phyloP scores from a whole-genome alignment of 306 rosid genomes.

The Arachis stenosperma region DNA sequence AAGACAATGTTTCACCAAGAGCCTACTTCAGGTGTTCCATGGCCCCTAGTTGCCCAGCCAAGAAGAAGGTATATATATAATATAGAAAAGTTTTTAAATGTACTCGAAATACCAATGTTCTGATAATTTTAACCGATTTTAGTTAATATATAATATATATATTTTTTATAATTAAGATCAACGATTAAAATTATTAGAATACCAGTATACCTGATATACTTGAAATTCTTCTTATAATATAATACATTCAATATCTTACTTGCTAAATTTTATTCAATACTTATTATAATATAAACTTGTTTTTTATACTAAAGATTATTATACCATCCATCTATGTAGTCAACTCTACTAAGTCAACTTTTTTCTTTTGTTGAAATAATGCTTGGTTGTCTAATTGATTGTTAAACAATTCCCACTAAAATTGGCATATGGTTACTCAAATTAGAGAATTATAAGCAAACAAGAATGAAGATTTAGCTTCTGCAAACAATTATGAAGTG shows the following conservation, averaged over 20 bases:
- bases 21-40: conserved; percentile 79
- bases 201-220: no score
- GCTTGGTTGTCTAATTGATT: not conserved
- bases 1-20: conserved; percentile 74
- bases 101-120: no score
- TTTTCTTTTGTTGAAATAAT: not conserved
- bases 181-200: no score
- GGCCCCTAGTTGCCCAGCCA: conserved; percentile 74
- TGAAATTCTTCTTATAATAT: no score
- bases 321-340: not conserved
- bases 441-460: not conserved
- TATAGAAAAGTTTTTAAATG: no score
- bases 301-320: not conserved
- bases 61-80: conserved; percentile 62
- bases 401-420: not conserved
- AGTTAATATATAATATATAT: no score
- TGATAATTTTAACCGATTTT: no score
- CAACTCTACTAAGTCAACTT: not conserved
- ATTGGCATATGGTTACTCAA: not conserved
- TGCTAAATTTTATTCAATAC: not conserved
- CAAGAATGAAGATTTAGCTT: not conserved
- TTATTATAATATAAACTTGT: not conserved
- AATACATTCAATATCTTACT: not conserved
- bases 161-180: no score
- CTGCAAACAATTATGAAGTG: not conserved